A percentile compares a stretch with the other conserved stretches of the same genome.
Conservation (phyloP, 1,284 basidiomycete species). For the Ganoderma leucocontextum region DNA sequence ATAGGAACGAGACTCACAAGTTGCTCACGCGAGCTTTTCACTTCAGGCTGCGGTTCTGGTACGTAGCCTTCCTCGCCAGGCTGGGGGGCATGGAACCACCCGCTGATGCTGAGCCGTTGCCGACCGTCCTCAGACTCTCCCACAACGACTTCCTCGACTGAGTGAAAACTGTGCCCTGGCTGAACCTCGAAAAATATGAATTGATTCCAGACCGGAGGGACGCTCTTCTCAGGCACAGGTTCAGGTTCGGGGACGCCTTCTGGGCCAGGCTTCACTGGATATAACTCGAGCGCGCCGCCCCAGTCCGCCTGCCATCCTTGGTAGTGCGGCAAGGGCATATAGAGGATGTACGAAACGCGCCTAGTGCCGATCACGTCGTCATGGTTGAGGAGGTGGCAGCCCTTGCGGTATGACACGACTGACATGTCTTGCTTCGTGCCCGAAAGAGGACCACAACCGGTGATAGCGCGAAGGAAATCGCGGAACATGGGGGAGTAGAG, state of each 20-base stretch:
- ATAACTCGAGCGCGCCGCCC: slow-evolving; percentile 97
- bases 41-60: slow-evolving; percentile 51
- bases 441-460: slow-evolving; percentile 92
- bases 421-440: slow-evolving; percentile 97
- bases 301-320: slow-evolving; percentile 80
- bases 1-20: slow-evolving; percentile 59
- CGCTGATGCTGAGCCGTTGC: slow-evolving; percentile 88
- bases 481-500: slow-evolving; percentile 93
- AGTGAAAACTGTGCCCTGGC: slow-evolving; percentile 94
- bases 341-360: slow-evolving; percentile 96
- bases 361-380: slow-evolving; percentile 98
- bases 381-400: slow-evolving; percentile 95
- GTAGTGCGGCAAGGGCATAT: slow-evolving; percentile 89
- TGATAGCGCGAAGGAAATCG: slow-evolving; percentile 85
- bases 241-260: slow-evolving; percentile 70
- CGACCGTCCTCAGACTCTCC: slow-evolving; percentile 72
- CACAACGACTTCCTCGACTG: slow-evolving; percentile 96
- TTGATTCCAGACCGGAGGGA: slow-evolving; percentile 94
- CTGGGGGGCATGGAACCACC: slow-evolving; percentile 96
- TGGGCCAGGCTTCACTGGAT: slow-evolving; percentile 65
- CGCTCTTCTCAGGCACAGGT: slow-evolving; percentile 64
- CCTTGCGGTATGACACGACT: slow-evolving; percentile 90
- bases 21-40: slow-evolving; percentile 82
- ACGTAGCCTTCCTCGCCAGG: slow-evolving; percentile 91
- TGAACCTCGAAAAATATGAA: slow-evolving; percentile 95